These are phyloP conservation scores for Serendipita sp. DNA, from an alignment of 1,284 basidiomycete species.

Conservation along the genomic window DNA sequence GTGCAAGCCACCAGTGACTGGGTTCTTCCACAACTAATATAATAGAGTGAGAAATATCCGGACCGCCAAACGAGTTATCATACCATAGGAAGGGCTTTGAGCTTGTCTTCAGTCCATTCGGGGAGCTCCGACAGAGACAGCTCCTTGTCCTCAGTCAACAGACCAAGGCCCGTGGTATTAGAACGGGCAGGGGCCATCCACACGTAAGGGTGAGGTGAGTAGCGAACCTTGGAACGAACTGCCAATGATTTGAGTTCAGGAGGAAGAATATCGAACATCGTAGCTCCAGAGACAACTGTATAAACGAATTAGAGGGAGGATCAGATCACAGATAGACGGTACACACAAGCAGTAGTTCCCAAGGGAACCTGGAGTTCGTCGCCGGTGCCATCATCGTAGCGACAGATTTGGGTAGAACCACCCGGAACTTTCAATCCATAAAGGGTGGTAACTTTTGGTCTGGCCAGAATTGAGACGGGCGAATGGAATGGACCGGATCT, in stretches of 20 bases:
- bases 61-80: constrained; percentile 16
- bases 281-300: constrained; percentile 44
- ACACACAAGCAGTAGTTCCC: constrained; percentile 71
- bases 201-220: constrained; percentile 67
- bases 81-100: constrained; percentile 59
- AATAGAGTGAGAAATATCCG: too few species aligned
- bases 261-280: constrained; percentile 75
- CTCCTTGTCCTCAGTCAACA: constrained; percentile 64
- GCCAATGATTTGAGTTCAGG: constrained; percentile 66
- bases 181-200: constrained; percentile 73
- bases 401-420: constrained; percentile 50
- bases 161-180: constrained; percentile 60
- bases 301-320: background rate
- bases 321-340: background rate
- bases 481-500: background rate
- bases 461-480: constrained; percentile 9
- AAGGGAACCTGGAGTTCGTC: constrained; percentile 72
- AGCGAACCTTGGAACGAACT: constrained; percentile 56
- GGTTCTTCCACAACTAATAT: constrained; percentile 68
- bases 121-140: constrained; percentile 51
- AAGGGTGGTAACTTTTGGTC: constrained; percentile 75
- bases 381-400: constrained; percentile 82
- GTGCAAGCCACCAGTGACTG: constrained; percentile 57
- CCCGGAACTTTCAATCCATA: constrained; percentile 66
- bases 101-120: constrained; percentile 53